phyloP scores from a whole-genome alignment of 2,329 filamentous ascomycete genomes.

The Fusarium sp. region DNA sequence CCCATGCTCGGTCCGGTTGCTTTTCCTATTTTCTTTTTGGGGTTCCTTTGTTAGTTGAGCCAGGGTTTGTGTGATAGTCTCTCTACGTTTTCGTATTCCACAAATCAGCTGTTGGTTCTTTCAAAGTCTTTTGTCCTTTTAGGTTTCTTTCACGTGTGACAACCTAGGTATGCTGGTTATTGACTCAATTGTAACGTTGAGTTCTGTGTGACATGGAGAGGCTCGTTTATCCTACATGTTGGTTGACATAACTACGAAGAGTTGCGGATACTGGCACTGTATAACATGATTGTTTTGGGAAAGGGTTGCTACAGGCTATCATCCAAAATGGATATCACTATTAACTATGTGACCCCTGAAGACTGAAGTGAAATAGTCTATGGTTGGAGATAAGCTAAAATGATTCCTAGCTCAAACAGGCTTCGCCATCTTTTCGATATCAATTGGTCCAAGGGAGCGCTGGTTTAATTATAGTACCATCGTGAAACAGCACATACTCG shows the following conservation, averaged over 20 bases:
- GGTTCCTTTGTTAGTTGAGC: constrained; percentile 2
- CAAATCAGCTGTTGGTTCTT: not conserved
- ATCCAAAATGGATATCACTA: not conserved
- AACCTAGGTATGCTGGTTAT: not conserved
- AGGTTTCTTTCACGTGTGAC: not conserved
- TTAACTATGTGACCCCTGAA: constrained; percentile 1
- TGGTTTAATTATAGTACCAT: constrained; percentile 8
- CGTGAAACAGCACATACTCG: constrained; percentile 11
- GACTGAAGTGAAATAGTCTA: not conserved
- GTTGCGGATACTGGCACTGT: not conserved
- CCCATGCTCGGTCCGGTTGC: constrained; percentile 19
- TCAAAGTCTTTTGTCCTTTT: not conserved
- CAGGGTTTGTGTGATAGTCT: constrained; percentile 5
- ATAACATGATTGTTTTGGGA: not conserved
- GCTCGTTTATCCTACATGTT: not conserved
- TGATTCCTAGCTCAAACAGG: constrained; percentile 2
- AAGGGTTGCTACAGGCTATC: not conserved
- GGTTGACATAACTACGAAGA: not conserved
- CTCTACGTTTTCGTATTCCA: not conserved
- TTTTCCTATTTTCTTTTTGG: constrained; percentile 1
- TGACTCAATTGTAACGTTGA: constrained; percentile 21
- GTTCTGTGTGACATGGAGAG: constrained; percentile 1
- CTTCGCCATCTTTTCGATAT: not conserved
- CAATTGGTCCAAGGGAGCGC: not conserved
- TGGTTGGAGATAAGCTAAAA: not conserved